phyloP scores from a whole-genome alignment of 2,329 filamentous ascomycete genomes.

The Ceratocystiopsis brevicomis region DNA sequence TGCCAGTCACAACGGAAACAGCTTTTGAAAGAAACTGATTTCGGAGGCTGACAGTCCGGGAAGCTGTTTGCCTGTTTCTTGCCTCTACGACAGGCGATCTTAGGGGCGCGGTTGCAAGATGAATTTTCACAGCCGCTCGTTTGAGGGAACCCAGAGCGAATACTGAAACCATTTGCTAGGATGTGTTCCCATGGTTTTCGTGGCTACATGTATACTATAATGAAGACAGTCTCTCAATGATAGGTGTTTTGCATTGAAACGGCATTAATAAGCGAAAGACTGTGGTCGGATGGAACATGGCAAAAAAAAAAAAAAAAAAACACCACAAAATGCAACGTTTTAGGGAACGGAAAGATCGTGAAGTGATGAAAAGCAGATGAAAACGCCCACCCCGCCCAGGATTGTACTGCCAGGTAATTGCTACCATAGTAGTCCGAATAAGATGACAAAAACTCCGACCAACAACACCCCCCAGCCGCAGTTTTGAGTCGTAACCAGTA shows the following conservation, averaged over 20 bases:
- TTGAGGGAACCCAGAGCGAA: constrained; percentile 12
- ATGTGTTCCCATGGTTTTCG: constrained; percentile 12
- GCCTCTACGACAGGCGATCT: constrained; percentile 1
- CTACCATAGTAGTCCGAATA: background rate
- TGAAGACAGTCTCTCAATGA: constrained; percentile 8
- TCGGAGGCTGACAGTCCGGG: no score
- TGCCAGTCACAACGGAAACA: background rate
- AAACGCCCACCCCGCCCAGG: no score
- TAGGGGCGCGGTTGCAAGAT: constrained; percentile 10
- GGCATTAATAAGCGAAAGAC: constrained; percentile 16
- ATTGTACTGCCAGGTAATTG: no score
- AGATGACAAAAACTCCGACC: background rate
- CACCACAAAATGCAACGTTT: no score
- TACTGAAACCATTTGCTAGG: constrained; percentile 2
- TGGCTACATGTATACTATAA: constrained; percentile 6
- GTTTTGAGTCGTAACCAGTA: background rate
- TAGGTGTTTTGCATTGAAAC: no score
- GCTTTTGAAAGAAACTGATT: background rate
- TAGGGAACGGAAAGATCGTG: no score
- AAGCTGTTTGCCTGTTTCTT: no score
- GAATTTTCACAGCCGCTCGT: constrained; percentile 10
- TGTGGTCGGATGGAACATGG: no score
- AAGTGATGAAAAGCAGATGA: no score
- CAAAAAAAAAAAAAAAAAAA: background rate
- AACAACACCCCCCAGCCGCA: background rate